Evolutionary conservation across 345 rosid species (phyloP), one percentile per base, ranked within the genome.

Genomic region (Boechera retrofracta): DNA sequence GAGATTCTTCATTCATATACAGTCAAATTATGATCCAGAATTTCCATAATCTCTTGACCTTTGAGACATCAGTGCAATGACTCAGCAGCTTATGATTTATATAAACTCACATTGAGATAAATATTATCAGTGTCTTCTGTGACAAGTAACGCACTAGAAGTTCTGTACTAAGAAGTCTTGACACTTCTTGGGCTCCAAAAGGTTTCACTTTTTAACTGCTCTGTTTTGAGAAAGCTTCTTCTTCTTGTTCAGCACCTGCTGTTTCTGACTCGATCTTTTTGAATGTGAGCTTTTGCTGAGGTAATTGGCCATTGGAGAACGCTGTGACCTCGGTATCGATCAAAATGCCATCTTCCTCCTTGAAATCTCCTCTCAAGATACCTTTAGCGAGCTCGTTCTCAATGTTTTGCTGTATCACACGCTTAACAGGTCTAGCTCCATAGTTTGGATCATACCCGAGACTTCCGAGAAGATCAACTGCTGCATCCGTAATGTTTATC

Each of bases 361-460:
- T 93, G 72, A 89, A 89, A 57, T 93, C 97, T 8, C 98, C 97
- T 77, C 96, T 86, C 71, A 96, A 77, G 69, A 96, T 96, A 44
- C 99, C 98, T 82, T 89, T 96, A 9, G 99, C 99, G 3, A 93
- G 92, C 76, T 96, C 97, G 54, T 96, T 96, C 80, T 93, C 99
- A 5, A 93, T 87, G 56, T 96, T 79, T 79, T 93, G 98, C 73
- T 96, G 99, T 78, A 96, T 93, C 78, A 96, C 92, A 52, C 99
- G 85, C 85, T 96, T 96, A 35, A 96, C 98, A 0, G 99, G 98
- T 79, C 99, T 83, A 9, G 98, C 99, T 51, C 99, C 99, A 5
- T 96, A 96, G 87, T 82, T 93, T 0, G 97, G 97, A 72, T 93
- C 99, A 59, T 93, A 95, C 28, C 99, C 97, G 5, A 93, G 97